Evolutionary conservation across 2,329 filamentous ascomycete species (phyloP).

Genomic region (Talaromyces sp.): DNA sequence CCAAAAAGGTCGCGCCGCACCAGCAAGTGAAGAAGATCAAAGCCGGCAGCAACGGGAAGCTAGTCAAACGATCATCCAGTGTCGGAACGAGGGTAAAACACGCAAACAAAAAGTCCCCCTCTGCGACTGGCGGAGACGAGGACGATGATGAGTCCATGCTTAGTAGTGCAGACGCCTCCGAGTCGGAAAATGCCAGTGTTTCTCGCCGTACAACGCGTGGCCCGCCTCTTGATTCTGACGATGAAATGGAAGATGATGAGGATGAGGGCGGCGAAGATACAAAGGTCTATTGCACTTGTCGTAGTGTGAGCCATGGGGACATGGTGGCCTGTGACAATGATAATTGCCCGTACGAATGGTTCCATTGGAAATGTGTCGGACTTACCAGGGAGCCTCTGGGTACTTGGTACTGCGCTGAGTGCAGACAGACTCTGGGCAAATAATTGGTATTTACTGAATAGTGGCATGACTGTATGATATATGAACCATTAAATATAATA

Average conservation of each 20-base stretch:
- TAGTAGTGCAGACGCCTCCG: slow-evolving; percentile 45
- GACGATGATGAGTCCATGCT: slow-evolving; percentile 51
- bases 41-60: slow-evolving; percentile 27
- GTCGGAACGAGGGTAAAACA: slow-evolving; percentile 30
- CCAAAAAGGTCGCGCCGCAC: slow-evolving; percentile 52
- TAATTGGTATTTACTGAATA: slow-evolving; percentile 12
- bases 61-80: slow-evolving; percentile 39
- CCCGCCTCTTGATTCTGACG: slow-evolving; percentile 23
- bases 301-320: slow-evolving; percentile 59
- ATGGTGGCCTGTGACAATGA: slow-evolving; percentile 66
- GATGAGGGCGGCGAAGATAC: slow-evolving; percentile 52
- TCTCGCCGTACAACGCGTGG: slow-evolving; percentile 13
- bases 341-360: slow-evolving; percentile 60
- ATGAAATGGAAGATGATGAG: slow-evolving; percentile 42
- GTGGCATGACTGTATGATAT: background rate
- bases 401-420: slow-evolving; percentile 53
- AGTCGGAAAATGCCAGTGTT: slow-evolving; percentile 36
- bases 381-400: slow-evolving; percentile 54
- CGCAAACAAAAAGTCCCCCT: slow-evolving; percentile 36
- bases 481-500: background rate
- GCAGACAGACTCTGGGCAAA: slow-evolving; percentile 36
- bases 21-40: slow-evolving; percentile 42
- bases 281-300: slow-evolving; percentile 61
- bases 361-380: slow-evolving; percentile 60
- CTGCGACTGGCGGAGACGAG: slow-evolving; percentile 33